Evolutionary conservation across 2,329 filamentous ascomycete genomes (phyloP), one percentile per base, ranked within the genome.

Genomic region (Fusarium sarcochroum): DNA sequence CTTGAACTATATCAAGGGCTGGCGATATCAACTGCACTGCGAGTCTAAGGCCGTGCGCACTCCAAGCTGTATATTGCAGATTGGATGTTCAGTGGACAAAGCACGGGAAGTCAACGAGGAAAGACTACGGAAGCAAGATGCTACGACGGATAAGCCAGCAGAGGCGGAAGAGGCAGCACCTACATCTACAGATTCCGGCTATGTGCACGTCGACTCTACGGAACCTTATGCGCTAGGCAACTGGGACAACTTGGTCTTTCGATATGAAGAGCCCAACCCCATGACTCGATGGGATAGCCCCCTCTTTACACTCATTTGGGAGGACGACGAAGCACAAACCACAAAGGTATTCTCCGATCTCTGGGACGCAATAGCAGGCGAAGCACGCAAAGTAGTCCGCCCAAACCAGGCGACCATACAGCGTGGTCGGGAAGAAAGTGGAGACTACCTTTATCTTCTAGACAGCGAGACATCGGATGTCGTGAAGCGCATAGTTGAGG

Each of bases 1-100:
- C 2, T 82, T 93, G 63, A 96, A 96, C 79, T 97, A 96, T 80
- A 97, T 97, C 81, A 96, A 96, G 79, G 93, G 93, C 37, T 96
- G 92, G 87, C 86, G 93, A 48, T 97, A 97, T 77, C 93, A 97
- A 82, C 83, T 97, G 21, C 91, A 91, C 78, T 95, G 93, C 81
- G 93, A 96, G 80, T 89, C 93, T 37, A 96, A 96, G 80, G 93
- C 93, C 47, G 81, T 92, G 54, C 83, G 90, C 66, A 96, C 93
- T 5, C 88, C 91, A 5, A 91, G 87, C 78, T 94, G 91, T 73
- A 88, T 96, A 58, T 82, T 96, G 66, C 89, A 90, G 78, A 82
- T 91, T 44, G 89, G 89, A 0, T 88, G 86, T 66, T 75, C 81
- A 11, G 78, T 81, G 5, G 86, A 89, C n/a, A 78, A 77, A 63